These are phyloP conservation scores for Fusarium heterosporum DNA, from an alignment of 2,329 filamentous ascomycete species.

Conservation along the genomic window DNA sequence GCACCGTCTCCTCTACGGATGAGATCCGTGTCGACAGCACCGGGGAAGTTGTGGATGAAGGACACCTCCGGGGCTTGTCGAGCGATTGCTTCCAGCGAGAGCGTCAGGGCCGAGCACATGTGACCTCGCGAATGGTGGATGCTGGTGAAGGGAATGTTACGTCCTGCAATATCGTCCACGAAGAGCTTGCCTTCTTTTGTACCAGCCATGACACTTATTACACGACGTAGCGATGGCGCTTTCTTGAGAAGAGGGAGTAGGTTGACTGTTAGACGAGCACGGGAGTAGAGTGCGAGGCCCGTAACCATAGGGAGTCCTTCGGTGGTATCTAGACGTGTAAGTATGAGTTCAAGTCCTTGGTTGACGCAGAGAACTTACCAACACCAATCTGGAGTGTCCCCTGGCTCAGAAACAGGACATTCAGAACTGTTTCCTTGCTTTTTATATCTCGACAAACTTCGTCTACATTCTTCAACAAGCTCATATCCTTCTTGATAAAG, in stretches of 20 bases:
- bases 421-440: slow-evolving; percentile 57
- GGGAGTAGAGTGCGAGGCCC: slow-evolving; percentile 67
- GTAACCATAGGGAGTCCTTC: slow-evolving; percentile 67
- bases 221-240: slow-evolving; percentile 33
- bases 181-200: slow-evolving; percentile 36
- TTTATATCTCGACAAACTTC: slow-evolving; percentile 59
- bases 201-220: slow-evolving; percentile 46
- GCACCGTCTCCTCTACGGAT: slow-evolving; percentile 38
- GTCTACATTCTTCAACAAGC: slow-evolving; percentile 64
- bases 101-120: slow-evolving; percentile 40
- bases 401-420: slow-evolving; percentile 60
- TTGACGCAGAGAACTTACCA: slow-evolving; percentile 5
- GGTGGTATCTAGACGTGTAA: slow-evolving; percentile 58
- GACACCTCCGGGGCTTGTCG: slow-evolving; percentile 40
- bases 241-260: slow-evolving; percentile 65
- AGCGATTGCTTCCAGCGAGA: slow-evolving; percentile 44
- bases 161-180: slow-evolving; percentile 40
- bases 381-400: slow-evolving; percentile 50
- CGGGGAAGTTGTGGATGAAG: slow-evolving; percentile 50
- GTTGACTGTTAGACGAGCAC: slow-evolving; percentile 67
- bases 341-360: background rate
- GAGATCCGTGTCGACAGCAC: slow-evolving; percentile 45
- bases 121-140: slow-evolving; percentile 39
- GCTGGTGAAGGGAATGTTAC: slow-evolving; percentile 36
- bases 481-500: slow-evolving; percentile 64